A percentile compares a stretch with the other conserved stretches of the same genome.
These are phyloP conservation scores for Ustilago nuda DNA, from an alignment of 1,284 basidiomycete genomes.

Conservation along the genomic window DNA sequence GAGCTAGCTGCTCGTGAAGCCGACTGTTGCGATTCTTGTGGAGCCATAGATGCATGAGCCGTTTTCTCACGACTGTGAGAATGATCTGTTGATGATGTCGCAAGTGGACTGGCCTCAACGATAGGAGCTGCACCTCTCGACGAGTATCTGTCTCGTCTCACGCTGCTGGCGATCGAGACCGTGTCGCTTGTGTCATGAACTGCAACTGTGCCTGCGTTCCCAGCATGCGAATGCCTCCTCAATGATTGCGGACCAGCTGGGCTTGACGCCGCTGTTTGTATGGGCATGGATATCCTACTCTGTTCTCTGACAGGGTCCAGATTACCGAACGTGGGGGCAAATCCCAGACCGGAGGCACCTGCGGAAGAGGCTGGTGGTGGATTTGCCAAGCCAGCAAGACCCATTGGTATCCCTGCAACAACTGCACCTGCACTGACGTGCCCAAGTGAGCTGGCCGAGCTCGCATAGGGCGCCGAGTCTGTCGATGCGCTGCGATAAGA, in stretches of 20 bases:
- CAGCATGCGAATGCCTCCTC: background rate
- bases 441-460: slow-evolving; percentile 12
- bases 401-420: slow-evolving; percentile 8
- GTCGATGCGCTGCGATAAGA: slow-evolving; percentile 28
- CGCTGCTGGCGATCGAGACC: slow-evolving; percentile 22
- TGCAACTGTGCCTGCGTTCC: background rate
- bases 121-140: slow-evolving; percentile 23
- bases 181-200: slow-evolving; percentile 11
- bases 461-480: slow-evolving; percentile 15
- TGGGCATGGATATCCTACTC: background rate
- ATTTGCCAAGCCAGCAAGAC: slow-evolving; percentile 26
- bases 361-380: slow-evolving; percentile 28
- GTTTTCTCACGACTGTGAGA: slow-evolving; percentile 19
- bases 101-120: background rate
- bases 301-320: slow-evolving; percentile 29
- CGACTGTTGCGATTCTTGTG: background rate
- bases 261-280: background rate
- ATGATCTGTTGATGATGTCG: slow-evolving; percentile 10
- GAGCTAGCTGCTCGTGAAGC: background rate
- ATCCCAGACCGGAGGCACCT: slow-evolving; percentile 8
- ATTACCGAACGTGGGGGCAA: slow-evolving; percentile 8
- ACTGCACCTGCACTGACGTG: slow-evolving; percentile 8
- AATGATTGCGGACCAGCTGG: background rate
- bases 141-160: slow-evolving; percentile 19
- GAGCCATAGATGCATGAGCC: background rate